phyloP scores from a whole-genome alignment of 1,284 basidiomycete species.

The Lentinula novae-zelandiae region DNA sequence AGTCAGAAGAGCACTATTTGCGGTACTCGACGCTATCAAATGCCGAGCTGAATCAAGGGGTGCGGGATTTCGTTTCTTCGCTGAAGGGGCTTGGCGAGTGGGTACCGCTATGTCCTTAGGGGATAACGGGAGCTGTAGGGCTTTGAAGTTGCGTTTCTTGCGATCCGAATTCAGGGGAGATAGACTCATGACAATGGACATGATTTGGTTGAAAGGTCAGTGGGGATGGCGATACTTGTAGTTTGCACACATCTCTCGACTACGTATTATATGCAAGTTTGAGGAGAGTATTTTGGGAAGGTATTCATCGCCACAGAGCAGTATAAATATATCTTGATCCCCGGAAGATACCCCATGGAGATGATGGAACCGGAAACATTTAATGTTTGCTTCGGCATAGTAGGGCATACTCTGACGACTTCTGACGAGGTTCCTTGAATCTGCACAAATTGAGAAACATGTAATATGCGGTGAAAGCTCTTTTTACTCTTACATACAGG shows the following conservation, averaged over 20 bases:
- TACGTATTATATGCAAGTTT: background rate
- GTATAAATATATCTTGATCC: too few relatives aligned
- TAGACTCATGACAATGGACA: background rate
- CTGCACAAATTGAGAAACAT: too few relatives aligned
- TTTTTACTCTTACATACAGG: too few relatives aligned
- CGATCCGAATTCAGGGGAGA: background rate
- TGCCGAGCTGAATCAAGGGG: constrained; percentile 36
- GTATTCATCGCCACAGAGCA: background rate
- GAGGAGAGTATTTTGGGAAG: background rate
- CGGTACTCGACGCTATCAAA: constrained; percentile 26
- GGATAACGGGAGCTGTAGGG: constrained; percentile 11
- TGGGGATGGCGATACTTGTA: background rate
- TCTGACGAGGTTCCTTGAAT: too few relatives aligned
- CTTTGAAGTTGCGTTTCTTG: constrained; percentile 16
- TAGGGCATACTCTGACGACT: too few relatives aligned
- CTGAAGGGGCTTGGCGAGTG: constrained; percentile 15
- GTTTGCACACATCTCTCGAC: background rate
- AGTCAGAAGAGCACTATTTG: constrained; percentile 14
- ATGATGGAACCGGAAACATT: background rate
- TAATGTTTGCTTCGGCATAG: too few relatives aligned
- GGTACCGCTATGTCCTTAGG: constrained; percentile 10
- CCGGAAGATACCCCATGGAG: background rate
- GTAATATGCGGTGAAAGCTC: too few relatives aligned
- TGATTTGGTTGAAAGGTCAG: background rate
- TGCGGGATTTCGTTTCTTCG: constrained; percentile 50